These are phyloP conservation scores for Globisporangium paddicum DNA, from an alignment of 352 stramenopile genomes.

Conservation along the genomic window DNA sequence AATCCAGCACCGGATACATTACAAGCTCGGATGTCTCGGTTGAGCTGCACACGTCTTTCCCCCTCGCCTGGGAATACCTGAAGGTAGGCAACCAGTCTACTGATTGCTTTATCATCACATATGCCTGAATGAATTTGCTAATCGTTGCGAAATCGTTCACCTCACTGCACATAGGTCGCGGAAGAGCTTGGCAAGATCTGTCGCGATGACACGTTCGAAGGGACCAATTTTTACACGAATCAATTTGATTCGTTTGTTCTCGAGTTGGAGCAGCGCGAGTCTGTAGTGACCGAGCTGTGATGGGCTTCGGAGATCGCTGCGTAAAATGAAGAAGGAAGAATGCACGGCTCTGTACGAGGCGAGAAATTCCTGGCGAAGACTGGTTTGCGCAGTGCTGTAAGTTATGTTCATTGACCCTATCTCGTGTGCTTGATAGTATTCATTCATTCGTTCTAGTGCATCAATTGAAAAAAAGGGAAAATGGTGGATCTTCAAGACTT, in stretches of 20 bases:
- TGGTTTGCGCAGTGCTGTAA: conserved; percentile 11
- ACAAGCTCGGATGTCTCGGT: conserved; percentile 90
- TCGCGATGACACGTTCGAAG: conserved; percentile 95
- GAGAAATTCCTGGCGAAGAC: background rate
- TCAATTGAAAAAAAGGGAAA: background rate
- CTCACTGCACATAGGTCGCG: conserved; percentile 52
- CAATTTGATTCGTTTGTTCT: conserved; percentile 61
- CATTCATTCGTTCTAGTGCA: background rate
- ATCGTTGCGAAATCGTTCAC: background rate
- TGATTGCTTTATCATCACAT: background rate
- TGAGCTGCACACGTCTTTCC: conserved; percentile 90
- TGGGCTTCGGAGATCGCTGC: background rate
- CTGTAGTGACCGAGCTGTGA: conserved; percentile 10
- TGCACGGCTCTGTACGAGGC: background rate
- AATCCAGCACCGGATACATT: conserved; percentile 72
- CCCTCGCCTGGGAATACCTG: conserved; percentile 95
- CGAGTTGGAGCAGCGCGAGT: background rate
- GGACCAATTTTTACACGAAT: conserved; percentile 95
- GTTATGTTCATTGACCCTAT: conserved; percentile 5
- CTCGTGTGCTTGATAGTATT: background rate
- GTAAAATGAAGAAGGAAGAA: background rate
- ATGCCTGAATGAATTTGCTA: background rate
- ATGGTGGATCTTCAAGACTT: background rate
- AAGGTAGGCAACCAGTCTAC: conserved; percentile 42
- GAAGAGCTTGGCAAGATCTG: conserved; percentile 93